Conservation (phyloP, 768 basidiomycete genomes). For the Leccinum disarticulatum region DNA sequence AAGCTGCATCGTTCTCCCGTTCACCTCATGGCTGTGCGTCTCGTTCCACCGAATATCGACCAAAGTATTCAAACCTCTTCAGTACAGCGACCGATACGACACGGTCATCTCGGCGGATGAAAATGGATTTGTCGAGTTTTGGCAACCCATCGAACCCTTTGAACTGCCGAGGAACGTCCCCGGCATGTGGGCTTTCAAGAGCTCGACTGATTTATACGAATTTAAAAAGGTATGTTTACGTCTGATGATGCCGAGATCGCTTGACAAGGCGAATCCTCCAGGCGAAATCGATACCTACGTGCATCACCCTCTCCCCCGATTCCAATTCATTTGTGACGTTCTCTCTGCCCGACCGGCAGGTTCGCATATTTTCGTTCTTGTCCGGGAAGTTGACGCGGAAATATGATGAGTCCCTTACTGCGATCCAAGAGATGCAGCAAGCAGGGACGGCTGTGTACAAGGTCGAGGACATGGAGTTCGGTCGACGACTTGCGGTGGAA, state of each 20-base stretch:
- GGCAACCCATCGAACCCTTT: conserved; percentile 90
- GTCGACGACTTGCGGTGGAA: conserved; percentile 91
- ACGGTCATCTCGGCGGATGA: conserved; percentile 94
- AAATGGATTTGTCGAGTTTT: conserved; percentile 94
- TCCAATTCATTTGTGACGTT: conserved; percentile 89
- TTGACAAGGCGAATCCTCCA: conserved; percentile 30
- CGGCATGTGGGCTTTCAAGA: conserved; percentile 89
- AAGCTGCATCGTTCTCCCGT: conserved; percentile 86
- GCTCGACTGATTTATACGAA: conserved; percentile 90
- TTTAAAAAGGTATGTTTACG: conserved; percentile 82
- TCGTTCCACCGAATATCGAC: neutral
- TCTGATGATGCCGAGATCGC: neutral
- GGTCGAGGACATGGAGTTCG: conserved; percentile 99
- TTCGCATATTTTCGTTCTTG: conserved; percentile 91
- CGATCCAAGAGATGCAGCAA: conserved; percentile 98
- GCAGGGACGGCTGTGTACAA: conserved; percentile 90
- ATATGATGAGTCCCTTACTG: conserved; percentile 91
- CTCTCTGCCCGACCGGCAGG: conserved; percentile 90
- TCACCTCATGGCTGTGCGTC: conserved; percentile 82
- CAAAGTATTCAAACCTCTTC: conserved; percentile 1
- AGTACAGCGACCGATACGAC: conserved; percentile 92
- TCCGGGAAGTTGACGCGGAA: conserved; percentile 86
- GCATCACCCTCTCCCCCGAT: conserved; percentile 88
- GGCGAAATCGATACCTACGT: conserved; percentile 91
- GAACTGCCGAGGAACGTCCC: conserved; percentile 73